Base-by-base conservation (phyloP, 768 basidiomycete genomes). In the Xanthoconium purpureum region DNA sequence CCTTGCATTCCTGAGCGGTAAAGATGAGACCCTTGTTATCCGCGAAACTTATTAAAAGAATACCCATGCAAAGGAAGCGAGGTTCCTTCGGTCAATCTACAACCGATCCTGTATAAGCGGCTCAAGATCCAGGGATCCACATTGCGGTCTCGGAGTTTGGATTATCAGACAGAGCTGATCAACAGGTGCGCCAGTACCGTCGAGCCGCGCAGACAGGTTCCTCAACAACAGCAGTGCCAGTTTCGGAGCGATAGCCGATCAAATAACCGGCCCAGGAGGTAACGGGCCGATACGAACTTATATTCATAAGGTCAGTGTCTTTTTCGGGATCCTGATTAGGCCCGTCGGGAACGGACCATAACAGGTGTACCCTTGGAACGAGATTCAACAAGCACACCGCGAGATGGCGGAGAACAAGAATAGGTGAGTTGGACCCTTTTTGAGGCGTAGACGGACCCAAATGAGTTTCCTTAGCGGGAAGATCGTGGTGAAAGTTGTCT, bases 81-180 rank as follows among this genome's bases (percentile, higher is more conserved):
- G 17, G 78, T 85, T 15, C 69, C 79, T 14, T 73, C 73, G 14
- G 73, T 84, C 55, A 79, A 87, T 68, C 74, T 97, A 45, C 64
- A 63, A 6, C 85, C 84, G 11, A 81, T 97, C 52, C 75, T 96
- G 55, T 85, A 77, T 71, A 98, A 95, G 74, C 85, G 94, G 17
- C 82, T 97, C 49, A 84, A 86, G 28, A 87, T 98, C 49, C 87
- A 93, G 71, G 94, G 94, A 20, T 91, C 91, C 20, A 96, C 93
- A 2, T 75, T 97, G 32, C 84, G 94, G 24, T 83, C 87, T 32
- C 84, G 91, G 44, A 80, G 83, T 28, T 64, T 77, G n/a, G 75
- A 80, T 59, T 97, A 96, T 70, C 93, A 97, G 71, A 78, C 81
- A 5, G 80, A 88, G 20, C 77, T 96, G 48, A 80, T 91, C 53